Evolutionary conservation across 2,329 filamentous ascomycete genomes (phyloP), one percentile per base, ranked within the genome.

Genomic region (Cucurbitaria berberidis): DNA sequence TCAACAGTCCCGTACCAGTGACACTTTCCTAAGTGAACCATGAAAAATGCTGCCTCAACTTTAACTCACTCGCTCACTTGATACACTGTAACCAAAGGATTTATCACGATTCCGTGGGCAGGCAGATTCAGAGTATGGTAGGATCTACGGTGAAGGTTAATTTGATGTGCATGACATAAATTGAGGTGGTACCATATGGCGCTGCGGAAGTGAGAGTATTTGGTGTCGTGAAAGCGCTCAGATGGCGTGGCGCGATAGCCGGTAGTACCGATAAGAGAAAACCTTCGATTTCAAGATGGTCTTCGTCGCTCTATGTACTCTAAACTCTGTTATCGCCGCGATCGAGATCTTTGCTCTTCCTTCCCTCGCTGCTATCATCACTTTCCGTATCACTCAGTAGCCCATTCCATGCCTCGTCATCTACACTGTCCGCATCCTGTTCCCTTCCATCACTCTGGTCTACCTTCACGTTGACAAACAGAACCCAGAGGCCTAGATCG

Each of bases 391-490:
- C 70, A 39, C 64, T 70, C 58, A 74, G 51, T 27, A 74, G 52
- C 6, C 67, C 68, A 46, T 68, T 51, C 68, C 65, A 69, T 10
- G 66, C 67, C 15, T 64, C 65, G 32, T 69, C 67, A 27, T 66
- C 61, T 15, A 66, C 52, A 42, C 58, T 64, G n/a, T 66, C 64
- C 13, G 29, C 54, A 34, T 66, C 62, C 1, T 66, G 60, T 22
- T 60, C 53, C 29, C 47, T 60, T 34, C 53, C 41, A 27, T 27
- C 48, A 44, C 62, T 52, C 26, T 62, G 62, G 5, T 66, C 53
- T 3, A 74, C 59, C 39, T 71, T 73, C 8, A 73, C 66, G 52
- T 73, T 75, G 4, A 74, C 66, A 53, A 76, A 76, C 35, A 76
- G 48, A 7, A 72, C 64, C 66, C 70, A 75, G 22, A 77, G 27